Base-by-base conservation (phyloP, 257 asterid species). In the Fraxinus excelsior region DNA sequence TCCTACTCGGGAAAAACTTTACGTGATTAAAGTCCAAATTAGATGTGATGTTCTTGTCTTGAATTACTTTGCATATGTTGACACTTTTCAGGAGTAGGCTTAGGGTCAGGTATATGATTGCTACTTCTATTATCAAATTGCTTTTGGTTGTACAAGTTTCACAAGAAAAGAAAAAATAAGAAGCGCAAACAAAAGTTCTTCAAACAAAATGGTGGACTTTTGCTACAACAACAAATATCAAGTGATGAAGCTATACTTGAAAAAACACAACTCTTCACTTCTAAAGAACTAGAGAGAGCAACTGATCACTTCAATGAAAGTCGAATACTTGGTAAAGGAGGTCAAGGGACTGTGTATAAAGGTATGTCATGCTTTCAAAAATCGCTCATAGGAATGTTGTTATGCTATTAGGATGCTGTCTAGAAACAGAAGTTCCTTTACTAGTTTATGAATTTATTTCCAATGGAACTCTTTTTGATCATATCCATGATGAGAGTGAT, bases 311-410 rank as follows among this genome's bases (percentile, higher is more conserved):
- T 79, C 74, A 65, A 65, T 13, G 76, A 75, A 16, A 73, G 65
- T 34, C 74, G 81, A 51, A 78, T 81, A 49, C 81, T 81, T 1
- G 84, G 84, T 18, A 78, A 56, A n/a, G 84, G 84, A 28, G 84
- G 84, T 4, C 84, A 81, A 72, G 84, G 81, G 2, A 81, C 84
- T 0, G 84, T 76, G 32, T 76, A 76, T 38, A 38, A 38, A 38
- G 44, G 44, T 9, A 38, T 38, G 44, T 76, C 19, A 71, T 81
- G 68, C 69, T 81, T 3, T 81, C 84, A 16, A 70, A 72, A 35
- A 81, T 77, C 76, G 67, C 38, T 56, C 84, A 81, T 13, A 77
- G 69, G 56, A 81, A 81, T 21, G 80, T 81, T 28, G 75, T 81
- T 3, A 80, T 60, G 67, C 31, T 80, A 2, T 66, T 80, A 44